Percentiles rank a stretch among this genome's conserved stretches.
These are phyloP conservation scores for Cylindrodendrum hubeiense DNA, from an alignment of 2,329 filamentous ascomycete genomes.

Conservation along the genomic window DNA sequence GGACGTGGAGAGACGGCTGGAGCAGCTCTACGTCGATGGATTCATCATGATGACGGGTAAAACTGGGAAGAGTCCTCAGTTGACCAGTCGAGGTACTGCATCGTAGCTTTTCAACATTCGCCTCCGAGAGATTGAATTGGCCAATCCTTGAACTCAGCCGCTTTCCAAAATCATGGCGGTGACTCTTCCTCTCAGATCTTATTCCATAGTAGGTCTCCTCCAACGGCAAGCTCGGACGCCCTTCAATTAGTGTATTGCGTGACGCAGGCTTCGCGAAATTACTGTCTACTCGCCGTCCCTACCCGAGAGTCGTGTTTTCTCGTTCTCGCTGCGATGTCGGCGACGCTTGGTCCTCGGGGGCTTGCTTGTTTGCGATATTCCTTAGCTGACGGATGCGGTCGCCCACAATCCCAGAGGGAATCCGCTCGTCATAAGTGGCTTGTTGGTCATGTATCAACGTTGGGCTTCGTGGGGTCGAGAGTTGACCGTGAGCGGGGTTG, in stretches of 20 bases:
- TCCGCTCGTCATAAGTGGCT: constrained; percentile 21
- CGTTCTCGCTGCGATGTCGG: constrained; percentile 34
- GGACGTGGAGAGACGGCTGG: constrained; percentile 5
- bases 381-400: constrained; percentile 47
- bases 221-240: constrained; percentile 30
- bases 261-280: constrained; percentile 43
- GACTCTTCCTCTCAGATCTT: constrained; percentile 27
- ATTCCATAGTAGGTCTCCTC: constrained; percentile 38
- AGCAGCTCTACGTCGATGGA: constrained; percentile 10
- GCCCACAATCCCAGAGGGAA: constrained; percentile 45
- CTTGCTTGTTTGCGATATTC: constrained; percentile 34
- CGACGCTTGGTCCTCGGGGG: constrained; percentile 10
- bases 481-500: constrained; percentile 16
- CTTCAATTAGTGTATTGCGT: constrained; percentile 39
- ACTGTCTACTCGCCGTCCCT: constrained; percentile 42
- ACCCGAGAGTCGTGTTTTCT: constrained; percentile 44
- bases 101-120: constrained; percentile 6
- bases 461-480: constrained; percentile 14
- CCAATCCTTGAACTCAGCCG: not conserved
- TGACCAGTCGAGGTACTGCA: constrained; percentile 28
- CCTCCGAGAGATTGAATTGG: constrained; percentile 11
- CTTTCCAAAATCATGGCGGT: not conserved
- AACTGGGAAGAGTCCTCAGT: not conserved
- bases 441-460: constrained; percentile 20
- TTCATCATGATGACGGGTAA: constrained; percentile 3